Evolutionary conservation across 208 protist species (phyloP), one percentile per base, ranked within the genome.

Genomic region (Crithidia brevicula): DNA sequence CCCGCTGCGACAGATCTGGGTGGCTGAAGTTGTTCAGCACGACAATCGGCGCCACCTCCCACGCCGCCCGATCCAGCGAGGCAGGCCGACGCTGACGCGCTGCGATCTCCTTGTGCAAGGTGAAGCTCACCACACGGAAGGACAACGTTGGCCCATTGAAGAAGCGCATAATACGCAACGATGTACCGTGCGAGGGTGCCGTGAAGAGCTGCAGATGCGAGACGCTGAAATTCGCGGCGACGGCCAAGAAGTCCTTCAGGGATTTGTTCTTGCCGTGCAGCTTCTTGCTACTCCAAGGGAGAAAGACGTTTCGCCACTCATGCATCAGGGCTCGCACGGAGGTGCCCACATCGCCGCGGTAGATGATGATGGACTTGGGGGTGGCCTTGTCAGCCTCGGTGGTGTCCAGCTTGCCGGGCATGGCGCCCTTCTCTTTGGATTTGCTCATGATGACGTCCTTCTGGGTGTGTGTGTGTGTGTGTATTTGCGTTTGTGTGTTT

Each of bases 21-120:
- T 92, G 84, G 2, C 82, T 86, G 67, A 97, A 97, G 80, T 97
- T 94, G 72, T 96, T 97, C n/a, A 97, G 78, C 51, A 96, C 87
- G 10, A 96, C 89, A 50, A 97, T 86, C 20, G 93, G 93, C 10
- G 93, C 82, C n/a, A 88, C 82, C 4, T 93, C 81, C 85, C 86
- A 97, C 43, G 91, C 82, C 7, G 82, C 67, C 9, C 79, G 67
- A 53, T 81, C 74, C 13, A 95, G 50, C 42, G 79, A 61, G 6
- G 73, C 73, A n/a, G 84, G 82, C 1, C 89, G 85, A 11, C 89
- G 90, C 72, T 94, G 88, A 53, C 81, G 73, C 13, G 88, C 81
- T 18, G 88, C 64, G 58, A 97, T 83, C 34, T 97, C 93, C 60
- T 85, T 78, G 58, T 86, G 78, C 50, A 96, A 75, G n/a, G 82